Evolutionary conservation across 1,284 basidiomycete genomes (phyloP).

Genomic region (Ganoderma boninense): DNA sequence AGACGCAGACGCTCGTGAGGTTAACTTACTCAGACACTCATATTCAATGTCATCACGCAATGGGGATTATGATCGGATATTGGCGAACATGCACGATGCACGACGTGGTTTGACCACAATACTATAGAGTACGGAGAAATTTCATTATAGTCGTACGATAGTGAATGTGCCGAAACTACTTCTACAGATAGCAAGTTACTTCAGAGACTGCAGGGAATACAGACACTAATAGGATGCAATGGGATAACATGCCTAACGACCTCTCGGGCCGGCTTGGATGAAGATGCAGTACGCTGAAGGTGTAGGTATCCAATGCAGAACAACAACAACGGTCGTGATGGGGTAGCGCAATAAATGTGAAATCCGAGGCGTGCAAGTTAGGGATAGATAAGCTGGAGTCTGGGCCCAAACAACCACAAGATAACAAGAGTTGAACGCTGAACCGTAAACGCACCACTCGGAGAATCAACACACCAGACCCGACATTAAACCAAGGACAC

Average conservation of each 20-base stretch:
- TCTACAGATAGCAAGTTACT: constrained; percentile 10
- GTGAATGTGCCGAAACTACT: constrained; percentile 7
- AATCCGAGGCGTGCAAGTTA: constrained; percentile 6
- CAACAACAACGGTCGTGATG: neutral
- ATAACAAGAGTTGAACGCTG: neutral
- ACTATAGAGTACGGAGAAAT: neutral
- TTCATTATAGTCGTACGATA: neutral
- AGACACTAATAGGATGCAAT: neutral
- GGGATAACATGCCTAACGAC: constrained; percentile 2
- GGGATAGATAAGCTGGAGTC: constrained; percentile 7
- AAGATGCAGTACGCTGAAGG: neutral
- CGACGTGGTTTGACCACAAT: neutral
- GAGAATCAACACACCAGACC: neutral
- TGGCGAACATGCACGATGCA: too few relatives aligned
- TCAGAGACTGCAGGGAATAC: neutral
- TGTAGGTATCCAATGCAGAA: constrained; percentile 7
- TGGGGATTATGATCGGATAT: too few relatives aligned
- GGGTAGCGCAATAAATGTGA: constrained; percentile 11
- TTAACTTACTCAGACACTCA: neutral
- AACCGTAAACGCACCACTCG: neutral
- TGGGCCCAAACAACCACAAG: neutral
- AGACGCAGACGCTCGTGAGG: too few relatives aligned
- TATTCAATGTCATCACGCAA: too few relatives aligned
- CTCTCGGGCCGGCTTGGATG: constrained; percentile 9
- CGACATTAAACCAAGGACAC: neutral